Percentiles rank a stretch among this genome's conserved stretches.
Evolutionary conservation across 2,329 filamentous ascomycete genomes (phyloP).

Genomic region (Sordariomycetes sp.): DNA sequence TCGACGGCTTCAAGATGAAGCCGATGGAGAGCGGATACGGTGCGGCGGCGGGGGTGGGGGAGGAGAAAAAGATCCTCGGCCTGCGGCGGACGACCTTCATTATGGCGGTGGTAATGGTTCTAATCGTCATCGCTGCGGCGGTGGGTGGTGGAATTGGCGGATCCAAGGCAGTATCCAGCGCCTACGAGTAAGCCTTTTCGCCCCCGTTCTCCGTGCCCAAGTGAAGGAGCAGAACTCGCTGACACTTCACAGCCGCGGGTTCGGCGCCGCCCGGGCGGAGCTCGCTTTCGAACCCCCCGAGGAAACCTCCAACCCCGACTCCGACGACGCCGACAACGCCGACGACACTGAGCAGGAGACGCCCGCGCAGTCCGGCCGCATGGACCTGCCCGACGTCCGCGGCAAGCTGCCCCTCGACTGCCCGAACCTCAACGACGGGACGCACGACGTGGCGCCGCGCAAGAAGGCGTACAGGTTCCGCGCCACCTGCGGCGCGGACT

Average conservation of each 20-base stretch:
- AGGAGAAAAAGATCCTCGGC: conserved; percentile 1
- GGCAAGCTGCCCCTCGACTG: conserved; percentile 6
- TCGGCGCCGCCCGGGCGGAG: neutral
- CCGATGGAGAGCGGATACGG: neutral
- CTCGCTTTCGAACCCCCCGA: neutral
- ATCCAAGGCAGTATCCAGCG: conserved; percentile 3
- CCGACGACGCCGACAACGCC: neutral
- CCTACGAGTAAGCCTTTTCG: conserved; percentile 2
- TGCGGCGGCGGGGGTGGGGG: neutral
- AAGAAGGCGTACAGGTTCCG: neutral
- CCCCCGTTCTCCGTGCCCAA: neutral
- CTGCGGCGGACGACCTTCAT: conserved; percentile 5
- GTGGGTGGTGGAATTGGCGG: conserved; percentile 7
- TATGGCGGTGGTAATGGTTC: neutral
- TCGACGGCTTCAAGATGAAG: neutral
- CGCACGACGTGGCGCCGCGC: neutral
- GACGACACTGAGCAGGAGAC: neutral
- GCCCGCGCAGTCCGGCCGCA: neutral
- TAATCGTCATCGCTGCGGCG: conserved; percentile 4
- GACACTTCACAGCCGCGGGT: neutral
- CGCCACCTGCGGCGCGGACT: conserved; percentile 1
- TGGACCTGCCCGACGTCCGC: neutral
- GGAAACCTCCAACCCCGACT: neutral
- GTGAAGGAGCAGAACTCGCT: neutral
- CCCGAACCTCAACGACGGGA: conserved; percentile 3